A percentile compares a stretch with the other conserved stretches of the same genome.
Conservation (phyloP, 176 grass and related monocot species). For the Sorghum bicolor region Sorghum_bicolor_NCBIv3 NC_012878.2:3504001-3504500, state of each 20-base stretch:
- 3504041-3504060: background rate
- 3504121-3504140: background rate
- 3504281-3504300: slow-evolving; percentile 51
- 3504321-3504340: slow-evolving; percentile 23
- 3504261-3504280: background rate
- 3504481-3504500: no score
- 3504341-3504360: slow-evolving; percentile 41
- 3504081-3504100: background rate
- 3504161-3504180: background rate
- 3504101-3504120: background rate
- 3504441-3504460: no score
- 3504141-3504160: background rate
- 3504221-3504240: background rate
- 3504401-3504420: no score
- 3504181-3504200: background rate
- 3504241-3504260: background rate
- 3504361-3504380: slow-evolving; percentile 64
- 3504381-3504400: slow-evolving; percentile 18
- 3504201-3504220: background rate
- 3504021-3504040: background rate
- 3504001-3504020: background rate
- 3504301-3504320: slow-evolving; percentile 68
- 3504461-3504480: no score
- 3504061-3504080: background rate
- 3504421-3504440: no score